Evolutionary conservation across 495 filamentous ascomycete genomes (phyloP).

Genomic region (Xylaria venustula): DNA sequence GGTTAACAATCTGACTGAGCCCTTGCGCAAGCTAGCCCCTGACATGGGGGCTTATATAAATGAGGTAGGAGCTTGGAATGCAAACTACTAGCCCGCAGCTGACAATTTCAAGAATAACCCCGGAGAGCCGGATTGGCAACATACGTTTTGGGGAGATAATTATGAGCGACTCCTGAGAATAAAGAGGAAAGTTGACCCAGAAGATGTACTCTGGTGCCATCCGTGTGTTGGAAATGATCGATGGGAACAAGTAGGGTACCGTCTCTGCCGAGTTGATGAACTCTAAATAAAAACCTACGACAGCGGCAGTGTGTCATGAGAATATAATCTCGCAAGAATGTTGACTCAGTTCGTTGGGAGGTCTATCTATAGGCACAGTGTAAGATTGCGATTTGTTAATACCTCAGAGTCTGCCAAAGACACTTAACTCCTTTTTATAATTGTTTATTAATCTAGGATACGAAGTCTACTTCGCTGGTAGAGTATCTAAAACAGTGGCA

Average conservation of each 20-base stretch:
- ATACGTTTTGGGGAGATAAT: constrained; percentile 51
- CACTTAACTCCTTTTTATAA: too few relatives aligned
- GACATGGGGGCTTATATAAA: constrained; percentile 42
- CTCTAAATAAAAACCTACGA: too few relatives aligned
- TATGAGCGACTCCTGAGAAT: constrained; percentile 46
- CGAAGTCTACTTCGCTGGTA: constrained; percentile 28
- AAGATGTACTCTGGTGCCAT: constrained; percentile 56
- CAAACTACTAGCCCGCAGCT: neutral
- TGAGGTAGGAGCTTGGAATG: constrained; percentile 25
- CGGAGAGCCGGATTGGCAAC: constrained; percentile 47
- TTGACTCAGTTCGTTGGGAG: neutral
- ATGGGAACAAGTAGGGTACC: constrained; percentile 46
- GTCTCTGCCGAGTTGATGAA: constrained; percentile 26
- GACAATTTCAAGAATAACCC: constrained; percentile 42
- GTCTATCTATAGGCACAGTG: too few relatives aligned
- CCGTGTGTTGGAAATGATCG: constrained; percentile 62
- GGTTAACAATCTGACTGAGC: constrained; percentile 43
- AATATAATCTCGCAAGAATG: neutral
- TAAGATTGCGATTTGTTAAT: too few relatives aligned
- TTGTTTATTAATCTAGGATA: too few relatives aligned
- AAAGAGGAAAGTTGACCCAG: constrained; percentile 57
- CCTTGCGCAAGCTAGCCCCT: constrained; percentile 34
- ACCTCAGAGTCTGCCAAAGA: too few relatives aligned
- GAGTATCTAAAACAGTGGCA: constrained; percentile 36
- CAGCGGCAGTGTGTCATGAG: neutral